These are phyloP conservation scores for Acrocalymma vagum DNA, from an alignment of 2,329 filamentous ascomycete genomes.

Conservation along the genomic window DNA sequence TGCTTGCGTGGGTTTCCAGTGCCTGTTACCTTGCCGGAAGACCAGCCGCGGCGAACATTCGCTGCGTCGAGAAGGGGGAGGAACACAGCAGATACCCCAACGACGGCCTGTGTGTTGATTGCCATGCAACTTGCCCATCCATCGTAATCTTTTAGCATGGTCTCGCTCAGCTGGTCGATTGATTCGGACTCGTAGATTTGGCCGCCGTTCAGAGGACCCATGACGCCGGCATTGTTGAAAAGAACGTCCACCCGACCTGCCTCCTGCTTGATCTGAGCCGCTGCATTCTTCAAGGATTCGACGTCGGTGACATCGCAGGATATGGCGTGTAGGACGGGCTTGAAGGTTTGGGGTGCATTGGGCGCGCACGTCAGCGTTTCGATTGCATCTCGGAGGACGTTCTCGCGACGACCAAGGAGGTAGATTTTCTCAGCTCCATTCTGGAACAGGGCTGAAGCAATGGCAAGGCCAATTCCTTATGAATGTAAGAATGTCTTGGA, in stretches of 20 bases:
- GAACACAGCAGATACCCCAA: constrained; percentile 55
- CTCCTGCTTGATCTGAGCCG: constrained; percentile 52
- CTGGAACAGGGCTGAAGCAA: constrained; percentile 52
- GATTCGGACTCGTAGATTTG: constrained; percentile 52
- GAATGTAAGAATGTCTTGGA: constrained; percentile 8
- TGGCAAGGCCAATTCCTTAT: constrained; percentile 49
- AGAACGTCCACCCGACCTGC: constrained; percentile 60
- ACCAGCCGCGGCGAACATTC: constrained; percentile 53
- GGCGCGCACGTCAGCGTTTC: constrained; percentile 42
- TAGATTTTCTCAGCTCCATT: constrained; percentile 54
- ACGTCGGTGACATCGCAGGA: constrained; percentile 54
- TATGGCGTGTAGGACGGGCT: constrained; percentile 47
- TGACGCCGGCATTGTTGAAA: constrained; percentile 61
- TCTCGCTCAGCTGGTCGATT: constrained; percentile 54
- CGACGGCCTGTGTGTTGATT: constrained; percentile 56
- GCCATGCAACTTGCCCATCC: constrained; percentile 48
- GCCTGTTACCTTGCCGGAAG: constrained; percentile 39
- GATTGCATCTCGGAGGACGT: constrained; percentile 52
- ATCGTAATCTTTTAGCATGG: constrained; percentile 44
- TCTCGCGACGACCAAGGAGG: constrained; percentile 54
- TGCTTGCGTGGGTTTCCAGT: constrained; percentile 32
- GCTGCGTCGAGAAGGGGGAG: constrained; percentile 55
- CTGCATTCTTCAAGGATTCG: constrained; percentile 51
- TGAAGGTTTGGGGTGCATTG: constrained; percentile 24
- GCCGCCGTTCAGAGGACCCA: constrained; percentile 52